Percentiles rank a stretch among this genome's conserved stretches.
Conservation (phyloP, 768 basidiomycete species). For the Infundibulicybe gibba region DNA sequence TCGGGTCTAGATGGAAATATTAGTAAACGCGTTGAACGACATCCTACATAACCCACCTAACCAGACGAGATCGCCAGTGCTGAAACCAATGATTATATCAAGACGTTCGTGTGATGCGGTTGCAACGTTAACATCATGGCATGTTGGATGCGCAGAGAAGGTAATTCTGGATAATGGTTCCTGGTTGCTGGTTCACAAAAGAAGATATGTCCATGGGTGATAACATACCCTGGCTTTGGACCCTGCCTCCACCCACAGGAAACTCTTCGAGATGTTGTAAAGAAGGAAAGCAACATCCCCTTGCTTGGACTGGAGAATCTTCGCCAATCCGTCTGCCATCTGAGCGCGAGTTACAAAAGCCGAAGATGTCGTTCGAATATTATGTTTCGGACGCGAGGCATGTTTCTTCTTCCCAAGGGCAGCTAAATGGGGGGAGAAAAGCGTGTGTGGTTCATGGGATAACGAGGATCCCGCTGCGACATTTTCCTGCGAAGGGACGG, state of each 20-base stretch:
- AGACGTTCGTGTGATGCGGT: slow-evolving; percentile 78
- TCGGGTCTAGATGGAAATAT: slow-evolving; percentile 52
- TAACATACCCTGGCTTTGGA: slow-evolving; percentile 71
- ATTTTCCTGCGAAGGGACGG: slow-evolving; percentile 36
- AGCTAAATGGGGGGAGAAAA: slow-evolving; percentile 50
- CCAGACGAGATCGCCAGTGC: slow-evolving; percentile 95
- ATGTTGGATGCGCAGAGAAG: slow-evolving; percentile 86
- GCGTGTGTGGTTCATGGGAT: slow-evolving; percentile 43
- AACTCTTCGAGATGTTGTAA: slow-evolving; percentile 82
- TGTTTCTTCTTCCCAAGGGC: slow-evolving; percentile 59
- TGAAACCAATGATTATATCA: slow-evolving; percentile 90
- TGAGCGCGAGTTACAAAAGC: slow-evolving; percentile 90
- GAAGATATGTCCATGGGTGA: background rate
- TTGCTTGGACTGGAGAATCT: slow-evolving; percentile 68
- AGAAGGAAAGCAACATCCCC: slow-evolving; percentile 87
- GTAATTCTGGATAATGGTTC: slow-evolving; percentile 84
- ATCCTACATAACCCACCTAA: slow-evolving; percentile 49
- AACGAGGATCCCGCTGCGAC: slow-evolving; percentile 29
- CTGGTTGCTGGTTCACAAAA: slow-evolving; percentile 33
- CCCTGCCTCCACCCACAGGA: slow-evolving; percentile 86
- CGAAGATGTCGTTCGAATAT: slow-evolving; percentile 86
- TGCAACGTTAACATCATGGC: slow-evolving; percentile 79
- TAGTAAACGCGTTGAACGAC: slow-evolving; percentile 3
- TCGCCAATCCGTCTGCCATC: slow-evolving; percentile 71
- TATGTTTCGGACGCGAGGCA: slow-evolving; percentile 78